Conservation (phyloP, 305 asterid species). For the Fraxinus dipetala region DNA sequence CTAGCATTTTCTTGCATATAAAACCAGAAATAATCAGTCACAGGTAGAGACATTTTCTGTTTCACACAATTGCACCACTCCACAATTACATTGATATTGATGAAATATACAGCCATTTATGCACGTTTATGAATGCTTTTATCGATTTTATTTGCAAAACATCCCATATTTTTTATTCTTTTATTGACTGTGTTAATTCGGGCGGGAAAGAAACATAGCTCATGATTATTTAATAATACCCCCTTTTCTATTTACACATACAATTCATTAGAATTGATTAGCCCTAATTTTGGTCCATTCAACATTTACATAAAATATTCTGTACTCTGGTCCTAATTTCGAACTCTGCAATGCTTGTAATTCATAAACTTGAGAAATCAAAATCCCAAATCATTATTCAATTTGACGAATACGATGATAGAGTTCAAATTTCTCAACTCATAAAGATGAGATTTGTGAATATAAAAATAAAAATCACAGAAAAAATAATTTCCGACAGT, state of each 20-base stretch:
- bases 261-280: background rate
- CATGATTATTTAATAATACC: background rate
- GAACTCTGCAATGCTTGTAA: background rate
- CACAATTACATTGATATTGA: background rate
- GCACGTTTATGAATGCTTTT: background rate
- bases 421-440: background rate
- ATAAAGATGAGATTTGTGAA: background rate
- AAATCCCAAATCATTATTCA: background rate
- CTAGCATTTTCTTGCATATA: background rate
- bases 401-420: background rate
- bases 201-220: background rate
- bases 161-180: background rate
- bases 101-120: background rate
- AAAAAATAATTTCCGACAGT: background rate
- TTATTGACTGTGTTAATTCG: background rate
- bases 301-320: background rate
- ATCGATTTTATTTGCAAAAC: background rate
- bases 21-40: background rate
- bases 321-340: background rate
- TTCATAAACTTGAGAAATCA: background rate
- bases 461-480: background rate
- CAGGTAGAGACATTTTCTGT: background rate
- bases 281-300: background rate
- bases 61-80: background rate
- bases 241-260: background rate